phyloP scores from a whole-genome alignment of 129 eudicot species.

The Kitagawia praeruptora region DNA sequence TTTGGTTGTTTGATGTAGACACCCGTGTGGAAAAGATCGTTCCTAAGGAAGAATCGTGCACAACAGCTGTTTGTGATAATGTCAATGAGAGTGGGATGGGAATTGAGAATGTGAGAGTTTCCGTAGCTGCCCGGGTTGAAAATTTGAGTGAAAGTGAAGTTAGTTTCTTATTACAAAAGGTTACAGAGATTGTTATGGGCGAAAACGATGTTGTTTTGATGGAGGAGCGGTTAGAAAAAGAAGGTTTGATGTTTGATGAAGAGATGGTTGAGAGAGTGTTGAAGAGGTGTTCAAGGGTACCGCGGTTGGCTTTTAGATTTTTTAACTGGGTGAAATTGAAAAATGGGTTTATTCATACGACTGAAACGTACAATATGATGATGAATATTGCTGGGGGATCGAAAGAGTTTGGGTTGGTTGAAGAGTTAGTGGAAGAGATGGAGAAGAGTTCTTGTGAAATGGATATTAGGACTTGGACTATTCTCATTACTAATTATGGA shows the following conservation, averaged over 20 bases:
- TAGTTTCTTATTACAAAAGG: constrained; percentile 40
- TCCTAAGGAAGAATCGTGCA: constrained; percentile 13
- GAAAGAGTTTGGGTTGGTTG: constrained; percentile 46
- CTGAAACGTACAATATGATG: constrained; percentile 49
- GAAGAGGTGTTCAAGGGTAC: constrained; percentile 81
- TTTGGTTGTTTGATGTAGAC: constrained; percentile 5
- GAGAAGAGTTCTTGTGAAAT: constrained; percentile 40
- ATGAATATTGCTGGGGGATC: constrained; percentile 63
- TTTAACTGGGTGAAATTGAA: constrained; percentile 49
- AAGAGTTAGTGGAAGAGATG: constrained; percentile 61
- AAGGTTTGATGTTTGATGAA: constrained; percentile 24
- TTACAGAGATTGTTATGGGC: constrained; percentile 52
- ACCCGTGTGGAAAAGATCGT: neutral
- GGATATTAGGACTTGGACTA: constrained; percentile 68
- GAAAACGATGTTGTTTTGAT: constrained; percentile 24
- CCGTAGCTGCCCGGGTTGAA: constrained; percentile 14
- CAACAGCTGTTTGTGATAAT: constrained; percentile 59
- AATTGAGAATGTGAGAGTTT: constrained; percentile 11
- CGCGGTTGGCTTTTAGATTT: constrained; percentile 58
- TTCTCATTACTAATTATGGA: constrained; percentile 54
- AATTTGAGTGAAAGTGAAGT: constrained; percentile 33
- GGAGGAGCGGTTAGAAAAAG: constrained; percentile 52
- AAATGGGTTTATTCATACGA: constrained; percentile 31
- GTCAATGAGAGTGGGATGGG: constrained; percentile 15
- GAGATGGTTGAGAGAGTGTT: constrained; percentile 65